Conservation (phyloP, 1,284 basidiomycete species). For the Fomitopsis betulina region DNA sequence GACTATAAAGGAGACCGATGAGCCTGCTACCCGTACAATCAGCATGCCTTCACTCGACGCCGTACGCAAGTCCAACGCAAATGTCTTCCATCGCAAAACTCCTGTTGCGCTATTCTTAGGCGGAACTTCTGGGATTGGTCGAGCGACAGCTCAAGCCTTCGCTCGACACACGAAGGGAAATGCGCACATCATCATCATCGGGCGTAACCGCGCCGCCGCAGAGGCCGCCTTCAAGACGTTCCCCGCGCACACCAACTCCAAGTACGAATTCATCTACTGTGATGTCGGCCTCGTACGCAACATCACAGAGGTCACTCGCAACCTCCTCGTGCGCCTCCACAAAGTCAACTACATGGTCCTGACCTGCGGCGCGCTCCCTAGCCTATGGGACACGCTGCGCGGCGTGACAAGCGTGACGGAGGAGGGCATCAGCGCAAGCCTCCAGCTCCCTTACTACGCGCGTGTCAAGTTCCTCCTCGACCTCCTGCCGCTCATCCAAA, state of each 20-base stretch:
- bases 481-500: conserved; percentile 19
- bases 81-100: conserved; percentile 11
- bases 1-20: too few relatives aligned
- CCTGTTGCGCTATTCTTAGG: conserved; percentile 33
- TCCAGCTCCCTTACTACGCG: conserved; percentile 23
- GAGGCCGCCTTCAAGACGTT: conserved; percentile 31
- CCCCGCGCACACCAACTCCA: conserved; percentile 18
- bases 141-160: conserved; percentile 26
- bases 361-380: conserved; percentile 25
- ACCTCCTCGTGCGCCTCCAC: conserved; percentile 21
- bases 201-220: conserved; percentile 32
- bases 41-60: conserved; percentile 12
- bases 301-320: conserved; percentile 20
- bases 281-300: conserved; percentile 32
- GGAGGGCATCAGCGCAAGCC: conserved; percentile 24
- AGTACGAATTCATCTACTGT: conserved; percentile 33
- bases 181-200: conserved; percentile 30
- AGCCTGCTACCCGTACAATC: too few relatives aligned
- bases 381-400: conserved; percentile 18
- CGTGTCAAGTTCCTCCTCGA: conserved; percentile 25
- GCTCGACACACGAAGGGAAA: conserved; percentile 25
- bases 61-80: conserved; percentile 7
- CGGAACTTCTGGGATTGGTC: conserved; percentile 31
- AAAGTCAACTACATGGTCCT: conserved; percentile 33
- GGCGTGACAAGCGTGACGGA: conserved; percentile 14